phyloP scores from a whole-genome alignment of 495 filamentous ascomycete genomes.

The Penicillium parvum region DNA sequence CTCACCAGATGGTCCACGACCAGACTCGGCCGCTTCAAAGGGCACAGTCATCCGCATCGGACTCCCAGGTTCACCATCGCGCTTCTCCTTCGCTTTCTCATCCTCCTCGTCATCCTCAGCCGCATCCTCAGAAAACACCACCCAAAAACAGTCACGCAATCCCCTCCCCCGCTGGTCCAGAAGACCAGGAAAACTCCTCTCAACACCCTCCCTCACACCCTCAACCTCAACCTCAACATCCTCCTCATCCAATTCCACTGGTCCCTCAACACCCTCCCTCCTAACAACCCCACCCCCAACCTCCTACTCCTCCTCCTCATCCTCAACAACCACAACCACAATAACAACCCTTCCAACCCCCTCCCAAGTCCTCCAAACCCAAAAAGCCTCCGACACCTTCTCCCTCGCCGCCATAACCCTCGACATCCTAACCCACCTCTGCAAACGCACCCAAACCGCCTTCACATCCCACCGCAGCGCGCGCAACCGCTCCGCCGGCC shows the following conservation, averaged over 20 bases:
- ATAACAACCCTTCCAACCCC: conserved; percentile 7
- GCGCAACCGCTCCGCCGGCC: conserved; percentile 62
- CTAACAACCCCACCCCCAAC: conserved; percentile 9
- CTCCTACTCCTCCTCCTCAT: conserved; percentile 4
- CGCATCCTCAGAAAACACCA: conserved; percentile 8
- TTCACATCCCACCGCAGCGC: conserved; percentile 70
- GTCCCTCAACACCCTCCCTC: conserved; percentile 1
- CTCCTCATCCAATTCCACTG: conserved; percentile 13
- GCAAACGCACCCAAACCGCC: conserved; percentile 65
- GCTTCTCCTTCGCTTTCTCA: conserved; percentile 34
- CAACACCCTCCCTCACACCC: conserved; percentile 33
- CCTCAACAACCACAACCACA: neutral
- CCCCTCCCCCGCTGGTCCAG: conserved; percentile 22
- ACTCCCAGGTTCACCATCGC: conserved; percentile 29
- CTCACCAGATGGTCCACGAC: conserved; percentile 22
- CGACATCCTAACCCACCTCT: conserved; percentile 77
- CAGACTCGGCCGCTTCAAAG: conserved; percentile 36
- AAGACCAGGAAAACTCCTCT: conserved; percentile 23
- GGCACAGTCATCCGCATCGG: conserved; percentile 40
- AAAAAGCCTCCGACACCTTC: conserved; percentile 42
- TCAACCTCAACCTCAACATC: conserved; percentile 19
- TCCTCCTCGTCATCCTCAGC: conserved; percentile 35
- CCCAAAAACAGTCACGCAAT: neutral
- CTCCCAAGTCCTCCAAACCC: conserved; percentile 37
- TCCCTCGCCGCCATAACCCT: conserved; percentile 42